These are phyloP conservation scores for Plasmodium inui DNA, from an alignment of 169 alveolate genomes.

Conservation along the genomic window DNA sequence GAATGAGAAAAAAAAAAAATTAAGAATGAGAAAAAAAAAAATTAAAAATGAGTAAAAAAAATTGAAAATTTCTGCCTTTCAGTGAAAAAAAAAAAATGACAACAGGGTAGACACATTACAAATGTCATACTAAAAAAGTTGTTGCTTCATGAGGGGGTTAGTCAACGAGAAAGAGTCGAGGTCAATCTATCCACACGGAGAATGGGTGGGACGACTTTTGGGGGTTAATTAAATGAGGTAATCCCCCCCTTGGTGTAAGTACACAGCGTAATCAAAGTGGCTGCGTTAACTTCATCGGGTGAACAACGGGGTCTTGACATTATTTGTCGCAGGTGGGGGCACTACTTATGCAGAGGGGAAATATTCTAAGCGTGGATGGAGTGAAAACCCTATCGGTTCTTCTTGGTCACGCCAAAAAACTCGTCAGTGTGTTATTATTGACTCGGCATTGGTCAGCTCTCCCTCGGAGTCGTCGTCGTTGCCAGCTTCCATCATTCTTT, in stretches of 20 bases:
- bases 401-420: background rate
- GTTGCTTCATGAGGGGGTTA: background rate
- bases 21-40: background rate
- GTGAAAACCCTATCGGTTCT: background rate
- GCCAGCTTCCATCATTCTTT: conserved; percentile 9
- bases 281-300: background rate
- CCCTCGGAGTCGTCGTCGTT: conserved; percentile 33
- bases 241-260: background rate
- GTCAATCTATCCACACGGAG: background rate
- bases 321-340: background rate
- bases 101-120: background rate
- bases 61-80: background rate
- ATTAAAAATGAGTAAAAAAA: background rate
- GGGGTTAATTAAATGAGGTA: background rate
- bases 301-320: background rate
- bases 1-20: background rate
- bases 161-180: background rate
- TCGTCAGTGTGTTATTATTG: background rate
- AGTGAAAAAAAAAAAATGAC: background rate
- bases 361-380: background rate
- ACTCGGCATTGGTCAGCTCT: conserved; percentile 28
- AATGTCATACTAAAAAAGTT: background rate
- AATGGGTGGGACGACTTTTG: background rate
- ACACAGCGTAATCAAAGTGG: background rate
- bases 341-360: background rate